Evolutionary conservation across 1,284 basidiomycete genomes (phyloP).

Genomic region (Neotropicomus parvogracilis): DNA sequence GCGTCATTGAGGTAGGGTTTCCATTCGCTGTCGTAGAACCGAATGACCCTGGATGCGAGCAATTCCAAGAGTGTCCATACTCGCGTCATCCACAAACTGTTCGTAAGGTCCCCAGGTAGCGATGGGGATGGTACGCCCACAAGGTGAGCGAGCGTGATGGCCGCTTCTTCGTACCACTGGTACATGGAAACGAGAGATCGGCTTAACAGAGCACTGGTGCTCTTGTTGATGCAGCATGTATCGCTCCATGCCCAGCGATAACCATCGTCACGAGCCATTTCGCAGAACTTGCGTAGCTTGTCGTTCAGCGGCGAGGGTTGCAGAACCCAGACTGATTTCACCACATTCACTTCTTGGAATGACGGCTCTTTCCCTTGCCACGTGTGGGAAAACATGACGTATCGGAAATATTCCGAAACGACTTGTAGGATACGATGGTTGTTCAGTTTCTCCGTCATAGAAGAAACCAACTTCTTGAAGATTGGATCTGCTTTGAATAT

Average conservation of each 20-base stretch:
- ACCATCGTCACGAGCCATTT: not conserved
- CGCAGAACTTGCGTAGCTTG: slow-evolving; percentile 16
- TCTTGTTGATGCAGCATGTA: slow-evolving; percentile 1
- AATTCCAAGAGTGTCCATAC: not conserved
- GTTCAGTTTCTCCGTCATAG: not conserved
- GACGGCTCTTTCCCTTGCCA: slow-evolving; percentile 21
- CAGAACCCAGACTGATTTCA: slow-evolving; percentile 12
- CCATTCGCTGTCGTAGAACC: slow-evolving; percentile 3
- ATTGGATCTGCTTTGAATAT: not conserved
- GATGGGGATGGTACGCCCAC: not conserved
- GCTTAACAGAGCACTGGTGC: not conserved
- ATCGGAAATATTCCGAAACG: slow-evolving; percentile 15
- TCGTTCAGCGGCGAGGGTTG: slow-evolving; percentile 2
- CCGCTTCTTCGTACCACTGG: slow-evolving; percentile 2
- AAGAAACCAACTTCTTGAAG: slow-evolving; percentile 3
- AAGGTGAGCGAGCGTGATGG: not conserved
- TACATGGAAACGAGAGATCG: not conserved
- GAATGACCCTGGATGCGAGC: not conserved
- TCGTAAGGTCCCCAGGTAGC: not conserved
- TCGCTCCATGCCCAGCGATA: slow-evolving; percentile 5
- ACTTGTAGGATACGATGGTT: not conserved
- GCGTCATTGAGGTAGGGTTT: not conserved
- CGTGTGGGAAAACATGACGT: slow-evolving; percentile 20
- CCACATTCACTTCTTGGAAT: slow-evolving; percentile 16
- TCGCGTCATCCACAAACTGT: not conserved